Evolutionary conservation across 148 eudicot genomes (phyloP), one percentile per base, ranked within the genome.

Genomic region (Camellia sinensis): DNA sequence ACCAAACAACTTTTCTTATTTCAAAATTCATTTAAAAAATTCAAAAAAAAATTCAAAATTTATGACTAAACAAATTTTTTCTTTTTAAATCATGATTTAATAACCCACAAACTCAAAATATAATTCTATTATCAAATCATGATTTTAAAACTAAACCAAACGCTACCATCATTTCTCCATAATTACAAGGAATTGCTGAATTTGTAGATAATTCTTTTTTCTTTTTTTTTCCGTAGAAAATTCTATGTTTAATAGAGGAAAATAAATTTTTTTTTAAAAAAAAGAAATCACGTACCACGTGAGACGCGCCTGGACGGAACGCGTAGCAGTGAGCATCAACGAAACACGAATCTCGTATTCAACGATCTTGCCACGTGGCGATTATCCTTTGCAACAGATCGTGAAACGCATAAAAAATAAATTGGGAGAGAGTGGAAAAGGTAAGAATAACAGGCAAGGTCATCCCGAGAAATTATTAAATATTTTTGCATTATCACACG

Each of bases 301-400:
- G 2, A 29, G 37, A 66, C 41, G 69, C 12, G 22, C 57, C 7
- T 29, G 12, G 57, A 6, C 57, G 43, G 10, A 40, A 67, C 71
- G 71, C 71, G 71, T 41, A 10, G 71, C 15, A 46, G 43, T 67
- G 45, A 29, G 18, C 1, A 41, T 29, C 15, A 14, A 29, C 2
- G 45, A 40, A 40, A 12, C 71, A 67, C 44, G 44, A 14, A 75
- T 67, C 37, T 69, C 59, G 56, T 59, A 46, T 45, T 14, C 40
- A 18, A 62, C 52, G 43, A 70, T 83, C 21, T 44, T 46, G 74
- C 74, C 82, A 78, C 85, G 82, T 79, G 71, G 48, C 59, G 56
- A 50, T 45, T 29, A 63, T 64, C 52, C 17, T 40, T 21, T 7
- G 37, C 22, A 63, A 45, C 67, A 71, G 68, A 29, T 29, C 1